A percentile compares a stretch with the other conserved stretches of the same genome.
These are phyloP conservation scores for Globisporangium paroecandrum DNA, from an alignment of 352 stramenopile genomes.

Conservation along the genomic window DNA sequence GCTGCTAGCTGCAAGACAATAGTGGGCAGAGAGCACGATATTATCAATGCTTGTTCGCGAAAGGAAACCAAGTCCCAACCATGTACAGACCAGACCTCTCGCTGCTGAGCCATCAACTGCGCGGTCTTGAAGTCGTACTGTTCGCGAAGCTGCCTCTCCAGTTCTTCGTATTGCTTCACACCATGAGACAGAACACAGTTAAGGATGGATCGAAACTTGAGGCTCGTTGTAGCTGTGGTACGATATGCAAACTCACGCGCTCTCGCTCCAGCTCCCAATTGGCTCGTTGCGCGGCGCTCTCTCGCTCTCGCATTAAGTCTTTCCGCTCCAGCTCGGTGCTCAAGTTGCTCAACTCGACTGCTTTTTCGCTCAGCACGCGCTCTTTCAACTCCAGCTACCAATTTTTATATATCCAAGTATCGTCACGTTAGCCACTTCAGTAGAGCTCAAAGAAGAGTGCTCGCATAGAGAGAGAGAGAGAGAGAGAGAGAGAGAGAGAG, in stretches of 20 bases:
- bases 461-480: too few relatives aligned
- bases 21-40: background rate
- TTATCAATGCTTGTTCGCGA: too few relatives aligned
- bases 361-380: slow-evolving; percentile 44
- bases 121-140: slow-evolving; percentile 2
- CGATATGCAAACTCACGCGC: slow-evolving; percentile 5
- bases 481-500: too few relatives aligned
- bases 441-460: too few relatives aligned
- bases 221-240: too few relatives aligned
- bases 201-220: background rate
- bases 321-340: slow-evolving; percentile 19
- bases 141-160: slow-evolving; percentile 6
- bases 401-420: background rate
- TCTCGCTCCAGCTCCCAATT: slow-evolving; percentile 16
- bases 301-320: background rate
- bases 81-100: background rate
- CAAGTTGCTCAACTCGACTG: slow-evolving; percentile 26
- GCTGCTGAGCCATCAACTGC: background rate
- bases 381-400: slow-evolving; percentile 37
- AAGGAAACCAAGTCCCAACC: too few relatives aligned
- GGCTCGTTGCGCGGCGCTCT: background rate
- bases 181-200: too few relatives aligned
- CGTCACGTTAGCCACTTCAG: too few relatives aligned
- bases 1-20: background rate
- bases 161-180: background rate